Conservation (phyloP, 164 flowering plant genomes). For the Magnolia changhungtana region DNA sequence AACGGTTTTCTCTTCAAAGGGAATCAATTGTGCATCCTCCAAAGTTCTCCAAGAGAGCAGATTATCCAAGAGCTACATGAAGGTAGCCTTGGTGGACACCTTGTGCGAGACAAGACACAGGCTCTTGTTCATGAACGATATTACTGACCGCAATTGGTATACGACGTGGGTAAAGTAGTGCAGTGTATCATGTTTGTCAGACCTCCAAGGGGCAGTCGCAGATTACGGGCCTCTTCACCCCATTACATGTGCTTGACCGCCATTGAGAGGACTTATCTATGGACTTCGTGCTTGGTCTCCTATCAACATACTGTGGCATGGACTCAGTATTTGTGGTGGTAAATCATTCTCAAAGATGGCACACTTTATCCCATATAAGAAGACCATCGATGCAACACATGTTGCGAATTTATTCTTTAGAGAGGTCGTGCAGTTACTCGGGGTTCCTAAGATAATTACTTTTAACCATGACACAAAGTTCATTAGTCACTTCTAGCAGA, state of each 20-base stretch:
- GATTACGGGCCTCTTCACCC: not conserved
- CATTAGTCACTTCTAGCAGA: not conserved
- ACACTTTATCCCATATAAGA: not conserved
- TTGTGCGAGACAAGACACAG: too few relatives aligned
- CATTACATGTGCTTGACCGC: not conserved
- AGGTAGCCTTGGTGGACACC: too few relatives aligned
- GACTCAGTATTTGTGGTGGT: not conserved
- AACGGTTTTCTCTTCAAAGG: too few relatives aligned
- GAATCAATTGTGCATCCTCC: too few relatives aligned
- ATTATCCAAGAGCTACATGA: too few relatives aligned
- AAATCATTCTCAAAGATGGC: not conserved
- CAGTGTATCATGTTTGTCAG: not conserved
- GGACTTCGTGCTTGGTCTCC: not conserved
- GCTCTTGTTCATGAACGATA: too few relatives aligned
- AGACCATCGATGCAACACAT: too few relatives aligned
- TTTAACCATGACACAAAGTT: not conserved
- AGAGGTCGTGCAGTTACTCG: not conserved
- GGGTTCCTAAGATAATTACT: not conserved
- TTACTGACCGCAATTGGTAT: too few relatives aligned
- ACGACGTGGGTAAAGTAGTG: too few relatives aligned
- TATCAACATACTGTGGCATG: not conserved
- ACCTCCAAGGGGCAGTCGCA: not conserved
- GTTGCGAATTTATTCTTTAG: not conserved
- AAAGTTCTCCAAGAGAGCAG: too few relatives aligned
- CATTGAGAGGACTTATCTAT: not conserved